Conservation (phyloP, 1,284 basidiomycete species). For the Sporisorium reilianum region DNA sequence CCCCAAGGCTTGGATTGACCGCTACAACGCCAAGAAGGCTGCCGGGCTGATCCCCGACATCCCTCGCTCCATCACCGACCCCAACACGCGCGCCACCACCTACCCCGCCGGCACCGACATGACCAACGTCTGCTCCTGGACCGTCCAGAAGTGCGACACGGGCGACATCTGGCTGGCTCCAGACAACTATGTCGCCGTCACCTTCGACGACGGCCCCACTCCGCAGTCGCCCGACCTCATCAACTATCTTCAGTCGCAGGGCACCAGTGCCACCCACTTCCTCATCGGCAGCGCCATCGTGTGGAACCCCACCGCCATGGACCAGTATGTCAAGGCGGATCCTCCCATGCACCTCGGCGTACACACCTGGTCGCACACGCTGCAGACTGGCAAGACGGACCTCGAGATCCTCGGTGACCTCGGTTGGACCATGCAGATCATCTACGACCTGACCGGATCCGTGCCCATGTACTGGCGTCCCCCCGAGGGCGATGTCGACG, state of each 20-base stretch:
- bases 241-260: conserved; percentile 75
- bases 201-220: conserved; percentile 80
- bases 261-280: conserved; percentile 78
- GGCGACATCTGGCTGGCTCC: conserved; percentile 61
- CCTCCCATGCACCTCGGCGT: conserved; percentile 77
- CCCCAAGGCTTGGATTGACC: conserved; percentile 75
- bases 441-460: conserved; percentile 80
- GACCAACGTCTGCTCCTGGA: conserved; percentile 62
- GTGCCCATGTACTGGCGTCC: conserved; percentile 62
- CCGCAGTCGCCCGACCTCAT: conserved; percentile 71
- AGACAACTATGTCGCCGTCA: conserved; percentile 52
- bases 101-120: conserved; percentile 56
- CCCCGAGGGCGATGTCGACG: conserved; percentile 64
- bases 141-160: conserved; percentile 56
- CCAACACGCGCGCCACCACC: conserved; percentile 39
- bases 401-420: conserved; percentile 80
- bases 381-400: conserved; percentile 82
- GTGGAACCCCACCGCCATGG: conserved; percentile 74
- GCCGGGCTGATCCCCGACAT: conserved; percentile 80
- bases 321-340: conserved; percentile 72
- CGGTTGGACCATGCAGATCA: conserved; percentile 84
- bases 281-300: conserved; percentile 83
- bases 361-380: conserved; percentile 56
- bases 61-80: conserved; percentile 72
- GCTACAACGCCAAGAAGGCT: conserved; percentile 75